phyloP scores from a whole-genome alignment of 768 basidiomycete genomes.

The Hygrophorus russula region DNA sequence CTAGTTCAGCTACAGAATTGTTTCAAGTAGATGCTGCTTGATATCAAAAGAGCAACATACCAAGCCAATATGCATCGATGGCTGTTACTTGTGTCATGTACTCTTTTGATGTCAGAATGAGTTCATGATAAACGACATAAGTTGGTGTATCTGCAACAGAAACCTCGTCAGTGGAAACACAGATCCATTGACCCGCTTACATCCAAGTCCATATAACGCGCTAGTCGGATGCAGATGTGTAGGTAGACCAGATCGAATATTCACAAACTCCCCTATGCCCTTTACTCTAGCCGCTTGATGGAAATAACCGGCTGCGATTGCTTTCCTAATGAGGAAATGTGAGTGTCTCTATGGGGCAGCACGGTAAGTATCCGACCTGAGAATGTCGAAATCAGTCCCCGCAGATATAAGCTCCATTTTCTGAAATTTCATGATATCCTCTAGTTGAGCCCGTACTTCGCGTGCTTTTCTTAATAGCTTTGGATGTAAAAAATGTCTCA shows the following conservation, averaged over 20 bases:
- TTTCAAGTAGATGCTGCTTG: background rate
- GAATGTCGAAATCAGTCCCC: constrained; percentile 90
- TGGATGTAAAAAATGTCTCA: constrained; percentile 93
- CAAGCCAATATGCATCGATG: constrained; percentile 95
- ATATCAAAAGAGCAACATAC: constrained; percentile 31
- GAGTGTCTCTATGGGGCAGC: too few species aligned
- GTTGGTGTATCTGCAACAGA: constrained; percentile 71
- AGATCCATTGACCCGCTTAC: constrained; percentile 32
- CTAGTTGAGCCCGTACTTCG: constrained; percentile 90
- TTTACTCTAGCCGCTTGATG: constrained; percentile 98
- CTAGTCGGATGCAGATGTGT: constrained; percentile 96
- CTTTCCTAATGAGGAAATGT: constrained; percentile 54
- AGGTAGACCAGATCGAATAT: constrained; percentile 88
- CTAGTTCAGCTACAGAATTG: constrained; percentile 63
- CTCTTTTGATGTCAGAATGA: constrained; percentile 90
- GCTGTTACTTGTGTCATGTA: constrained; percentile 99
- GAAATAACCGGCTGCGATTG: constrained; percentile 96
- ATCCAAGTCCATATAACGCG: constrained; percentile 92
- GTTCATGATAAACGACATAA: constrained; percentile 94
- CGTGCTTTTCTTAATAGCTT: constrained; percentile 91
- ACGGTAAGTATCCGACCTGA: constrained; percentile 34
- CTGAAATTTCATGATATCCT: constrained; percentile 99
- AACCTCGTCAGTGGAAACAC: constrained; percentile 7
- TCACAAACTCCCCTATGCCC: constrained; percentile 98
- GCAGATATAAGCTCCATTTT: constrained; percentile 89